Base-by-base conservation (phyloP, 192 early-diverging fungal genomes). In the Allomyces macrogynus region DNA sequence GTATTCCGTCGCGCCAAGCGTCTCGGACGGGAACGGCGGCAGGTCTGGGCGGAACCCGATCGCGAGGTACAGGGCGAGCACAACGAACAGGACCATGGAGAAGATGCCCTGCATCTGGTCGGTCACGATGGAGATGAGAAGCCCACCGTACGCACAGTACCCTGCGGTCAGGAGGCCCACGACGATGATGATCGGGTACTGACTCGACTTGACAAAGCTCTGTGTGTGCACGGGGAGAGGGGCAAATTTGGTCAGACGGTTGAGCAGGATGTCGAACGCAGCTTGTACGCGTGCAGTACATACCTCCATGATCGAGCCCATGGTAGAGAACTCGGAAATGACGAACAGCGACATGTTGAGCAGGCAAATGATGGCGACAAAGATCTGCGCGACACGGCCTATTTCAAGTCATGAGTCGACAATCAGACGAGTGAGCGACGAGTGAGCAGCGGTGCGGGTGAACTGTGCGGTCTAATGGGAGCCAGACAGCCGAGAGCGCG, bases 81-180 rank as follows among this genome's bases (percentile, higher is more conserved):
- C 65, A 11, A 61, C 44, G 10, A 71, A 22, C 60, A 80, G 65
- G 3, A 70, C 22, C 42, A 75, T 26, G 1, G 69, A 63, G 22
- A 71, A 66, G 25, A 76, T 60, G 10, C 73, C 65, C 63, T 80
- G 78, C 23, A 65, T 64, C 60, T 70, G 66, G 66, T 80, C 78
- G 14, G 78, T 80, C 40, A 72, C 43, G 63, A 80, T 69, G 1
- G 71, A 73, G 24, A 76, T 68, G 27, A 76, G 77, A n/a, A 80
- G 71, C 44, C 78, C 78, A 23, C 78, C 78, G 23, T 67, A 62
- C 10, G 71, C 65, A 2, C 76, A 77, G 67, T 80, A 80, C 14
- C 71, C 60, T 70, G 73, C 70, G 14, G 78, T 77, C 24, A 80
- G 68, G 25, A 74, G 57, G 3, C 69, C 76, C 23, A 77, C 76